A percentile compares a stretch with the other conserved stretches of the same genome.
phyloP scores from a whole-genome alignment of 2,329 filamentous ascomycete species.

The Penicillium brevicompactum region DNA sequence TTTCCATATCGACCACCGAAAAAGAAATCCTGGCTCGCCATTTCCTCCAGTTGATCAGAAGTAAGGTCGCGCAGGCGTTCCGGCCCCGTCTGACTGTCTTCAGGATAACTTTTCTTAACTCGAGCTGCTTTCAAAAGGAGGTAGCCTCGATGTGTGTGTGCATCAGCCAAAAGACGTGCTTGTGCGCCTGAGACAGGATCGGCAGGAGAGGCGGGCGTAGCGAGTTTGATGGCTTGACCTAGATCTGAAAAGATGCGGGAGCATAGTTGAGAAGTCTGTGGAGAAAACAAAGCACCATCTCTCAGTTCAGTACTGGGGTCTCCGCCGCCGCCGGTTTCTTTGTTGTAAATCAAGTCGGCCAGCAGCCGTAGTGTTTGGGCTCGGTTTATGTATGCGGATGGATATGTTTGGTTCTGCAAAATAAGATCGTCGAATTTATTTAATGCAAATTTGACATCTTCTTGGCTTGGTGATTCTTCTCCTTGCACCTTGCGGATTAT shows the following conservation, averaged over 20 bases:
- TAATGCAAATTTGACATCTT: slow-evolving; percentile 36
- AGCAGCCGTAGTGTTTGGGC: slow-evolving; percentile 53
- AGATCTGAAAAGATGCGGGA: slow-evolving; percentile 40
- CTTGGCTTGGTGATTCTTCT: slow-evolving; percentile 15
- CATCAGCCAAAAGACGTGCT: slow-evolving; percentile 54
- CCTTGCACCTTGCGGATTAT: slow-evolving; percentile 44
- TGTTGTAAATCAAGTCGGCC: slow-evolving; percentile 24
- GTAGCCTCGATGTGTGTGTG: slow-evolving; percentile 58
- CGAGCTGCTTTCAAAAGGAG: slow-evolving; percentile 43
- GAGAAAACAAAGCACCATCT: slow-evolving; percentile 28
- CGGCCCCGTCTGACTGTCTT: slow-evolving; percentile 20
- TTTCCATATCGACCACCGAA: slow-evolving; percentile 59
- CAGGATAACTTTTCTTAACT: slow-evolving; percentile 17
- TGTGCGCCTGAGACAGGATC: slow-evolving; percentile 50
- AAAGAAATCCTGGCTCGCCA: slow-evolving; percentile 58
- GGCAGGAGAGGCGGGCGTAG: slow-evolving; percentile 42
- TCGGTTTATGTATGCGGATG: slow-evolving; percentile 58
- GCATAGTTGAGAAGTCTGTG: slow-evolving; percentile 18
- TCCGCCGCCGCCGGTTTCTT: neutral
- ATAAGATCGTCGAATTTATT: slow-evolving; percentile 48
- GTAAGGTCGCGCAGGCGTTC: slow-evolving; percentile 35
- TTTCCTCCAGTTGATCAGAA: slow-evolving; percentile 53
- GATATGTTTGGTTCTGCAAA: slow-evolving; percentile 49
- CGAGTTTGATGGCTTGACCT: slow-evolving; percentile 48
- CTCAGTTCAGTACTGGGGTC: slow-evolving; percentile 6